These are phyloP conservation scores for Viridothelium virens DNA, from an alignment of 495 filamentous ascomycete genomes.

Conservation along the genomic window DNA sequence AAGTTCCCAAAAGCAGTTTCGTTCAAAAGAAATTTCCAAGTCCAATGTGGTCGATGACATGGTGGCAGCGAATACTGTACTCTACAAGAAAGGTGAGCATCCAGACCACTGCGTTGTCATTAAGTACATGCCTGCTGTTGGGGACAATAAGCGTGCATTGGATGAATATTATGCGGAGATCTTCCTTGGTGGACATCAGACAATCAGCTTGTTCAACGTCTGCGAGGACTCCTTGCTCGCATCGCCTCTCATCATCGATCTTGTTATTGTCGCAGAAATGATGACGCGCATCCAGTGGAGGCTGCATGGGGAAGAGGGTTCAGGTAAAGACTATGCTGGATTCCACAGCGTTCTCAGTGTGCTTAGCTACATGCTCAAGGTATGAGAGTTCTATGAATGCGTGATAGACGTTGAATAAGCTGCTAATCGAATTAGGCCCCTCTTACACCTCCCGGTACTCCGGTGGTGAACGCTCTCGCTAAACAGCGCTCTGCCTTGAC, in stretches of 20 bases:
- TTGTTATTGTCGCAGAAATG: constrained; percentile 86
- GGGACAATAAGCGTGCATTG: constrained; percentile 96
- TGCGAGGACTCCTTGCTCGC: constrained; percentile 97
- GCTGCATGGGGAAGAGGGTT: constrained; percentile 45
- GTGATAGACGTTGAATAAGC: neutral
- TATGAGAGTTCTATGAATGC: constrained; percentile 20
- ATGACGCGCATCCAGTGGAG: constrained; percentile 98
- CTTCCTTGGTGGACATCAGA: constrained; percentile 98
- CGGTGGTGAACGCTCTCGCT: constrained; percentile 89
- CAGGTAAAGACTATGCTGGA: constrained; percentile 64
- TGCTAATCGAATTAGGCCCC: constrained; percentile 50
- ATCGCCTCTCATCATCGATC: constrained; percentile 95
- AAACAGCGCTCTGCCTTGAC: constrained; percentile 93
- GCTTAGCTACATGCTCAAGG: constrained; percentile 98
- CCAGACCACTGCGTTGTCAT: constrained; percentile 44
- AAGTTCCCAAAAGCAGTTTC: constrained; percentile 94
- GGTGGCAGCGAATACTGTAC: constrained; percentile 87
- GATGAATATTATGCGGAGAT: constrained; percentile 99
- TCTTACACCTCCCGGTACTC: constrained; percentile 87
- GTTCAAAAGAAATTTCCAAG: constrained; percentile 99
- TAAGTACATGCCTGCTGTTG: constrained; percentile 95
- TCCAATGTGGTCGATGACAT: constrained; percentile 98
- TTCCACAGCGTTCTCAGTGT: constrained; percentile 98
- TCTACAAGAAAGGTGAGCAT: constrained; percentile 69
- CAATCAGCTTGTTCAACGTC: constrained; percentile 96